A percentile compares a stretch with the other conserved stretches of the same genome.
These are phyloP conservation scores for Mucor circinelloides DNA, from an alignment of 371 early-diverging fungal species.

Conservation along the genomic window DNA sequence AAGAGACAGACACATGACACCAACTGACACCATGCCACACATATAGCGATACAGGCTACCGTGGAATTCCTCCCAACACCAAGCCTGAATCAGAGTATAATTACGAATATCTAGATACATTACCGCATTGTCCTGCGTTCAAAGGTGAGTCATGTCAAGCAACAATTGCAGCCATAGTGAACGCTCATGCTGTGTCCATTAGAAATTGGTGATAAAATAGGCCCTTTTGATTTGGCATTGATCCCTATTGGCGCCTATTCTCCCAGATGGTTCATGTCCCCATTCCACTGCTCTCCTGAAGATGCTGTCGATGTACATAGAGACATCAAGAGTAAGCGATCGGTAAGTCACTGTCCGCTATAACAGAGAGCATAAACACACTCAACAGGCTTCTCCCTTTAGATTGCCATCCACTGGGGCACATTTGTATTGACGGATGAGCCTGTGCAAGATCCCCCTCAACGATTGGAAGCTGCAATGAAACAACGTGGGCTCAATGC, in stretches of 20 bases:
- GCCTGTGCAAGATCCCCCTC: conserved; percentile 59
- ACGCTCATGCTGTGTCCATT: neutral
- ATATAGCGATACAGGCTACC: conserved; percentile 77
- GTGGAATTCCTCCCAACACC: conserved; percentile 42
- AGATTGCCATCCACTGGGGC: conserved; percentile 47
- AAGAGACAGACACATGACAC: too few relatives aligned
- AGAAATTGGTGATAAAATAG: conserved; percentile 72
- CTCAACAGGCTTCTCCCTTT: too few relatives aligned
- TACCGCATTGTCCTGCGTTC: conserved; percentile 80
- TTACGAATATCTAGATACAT: conserved; percentile 36
- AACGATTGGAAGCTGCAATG: conserved; percentile 49
- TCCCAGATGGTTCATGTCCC: conserved; percentile 72
- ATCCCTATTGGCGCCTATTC: conserved; percentile 86
- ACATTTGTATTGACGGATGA: conserved; percentile 60
- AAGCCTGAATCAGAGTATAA: conserved; percentile 29
- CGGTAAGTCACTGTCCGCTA: conserved; percentile 52
- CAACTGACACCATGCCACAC: neutral
- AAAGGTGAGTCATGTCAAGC: conserved; percentile 39
- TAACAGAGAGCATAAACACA: neutral
- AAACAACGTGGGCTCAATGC: conserved; percentile 51
- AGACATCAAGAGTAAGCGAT: conserved; percentile 66
- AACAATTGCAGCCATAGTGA: neutral
- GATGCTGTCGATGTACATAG: conserved; percentile 79
- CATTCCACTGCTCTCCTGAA: conserved; percentile 75
- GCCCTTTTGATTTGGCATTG: conserved; percentile 72